Base-by-base conservation (phyloP, 176 grass and related monocot genomes). In the Hordeum marinum region DNA sequence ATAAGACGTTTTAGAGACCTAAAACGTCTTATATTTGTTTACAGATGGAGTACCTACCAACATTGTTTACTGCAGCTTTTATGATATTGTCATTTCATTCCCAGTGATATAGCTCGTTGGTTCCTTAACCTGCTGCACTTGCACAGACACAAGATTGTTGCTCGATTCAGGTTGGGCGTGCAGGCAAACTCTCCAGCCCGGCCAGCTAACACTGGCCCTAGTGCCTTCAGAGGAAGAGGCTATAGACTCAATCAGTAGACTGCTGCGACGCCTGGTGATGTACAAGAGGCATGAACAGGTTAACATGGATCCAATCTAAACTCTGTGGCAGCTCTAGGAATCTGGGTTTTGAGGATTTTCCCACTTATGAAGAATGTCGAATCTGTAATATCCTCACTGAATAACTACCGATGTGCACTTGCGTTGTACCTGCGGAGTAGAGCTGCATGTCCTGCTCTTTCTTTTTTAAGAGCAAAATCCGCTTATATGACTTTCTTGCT, bases 81-180 rank as follows among this genome's bases (percentile, higher is more conserved):
- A 20, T 39, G 12, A 50, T 43, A 79, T 92, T 63, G 6, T 41
- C 45, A 46, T n/a, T 27, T 57, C 48, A 37, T 37, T 75, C 43
- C 80, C 54, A n/a, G 37, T 79, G 82, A 5, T 11, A 40, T 73
- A 21, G 27, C 27, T 83, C 12, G 34, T 70, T 63, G 42, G 25
- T 46, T 85, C 92, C 94, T 96, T 99, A 82, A 99, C 94, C 45
- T 66, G 14, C 25, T 84, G 81, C 31, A 85, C 83, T 84, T 84
- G 81, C 32, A 94, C 82, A 99, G 97, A 91, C 94, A 96, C 80
- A 88, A 80, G 80, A 91, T 96, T 63, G 97, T 94, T 90, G 76
- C 87, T 85, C 87, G 75, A 67, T 92, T 88, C 84, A 88, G 80
- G 59, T 69, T 92, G 65, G 91, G 92, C 20, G 34, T 41, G 40